Base-by-base conservation (phyloP, 2,329 filamentous ascomycete genomes). In the Fonsecaea erecta region DNA sequence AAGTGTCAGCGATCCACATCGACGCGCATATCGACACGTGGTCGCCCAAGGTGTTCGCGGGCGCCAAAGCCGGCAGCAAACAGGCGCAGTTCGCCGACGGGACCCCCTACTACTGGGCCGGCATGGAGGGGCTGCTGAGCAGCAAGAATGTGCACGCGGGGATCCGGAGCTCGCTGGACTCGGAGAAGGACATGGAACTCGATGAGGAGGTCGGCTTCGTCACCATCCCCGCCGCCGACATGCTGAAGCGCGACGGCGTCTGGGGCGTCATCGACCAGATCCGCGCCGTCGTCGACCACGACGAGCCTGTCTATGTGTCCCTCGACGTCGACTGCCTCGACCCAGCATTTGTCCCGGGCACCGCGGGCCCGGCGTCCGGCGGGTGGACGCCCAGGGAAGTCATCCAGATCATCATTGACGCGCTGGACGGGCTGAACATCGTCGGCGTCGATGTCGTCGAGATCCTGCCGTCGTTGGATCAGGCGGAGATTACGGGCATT, bases 391-490 rank as follows among this genome's bases (percentile, higher is more conserved):
- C 64, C 4, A 28, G 64, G 34, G 64, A 66, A 40, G 16, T 66
- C 51, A 66, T 55, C 14, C 60, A 60, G 34, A 66, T 66, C 40
- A 62, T 66, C 34, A 63, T 66, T 8, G 60, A 63, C 9, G 64
- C 48, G 4, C 48, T 66, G 1, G 60, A 63, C 4, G 64, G 60
- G 9, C 16, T 66, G 55, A 60, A 66, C n/a, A 56, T 66, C 11
- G 64, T 66, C 9, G 64, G 60, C 2, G 64, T 57, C n/a, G 64
- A 66, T 57, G 60, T 66, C 5, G 64, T 66, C 0, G 64, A 66
- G 60, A 52, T 66, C 4, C 48, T 57, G 7, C 64, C 64, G 7
- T 24, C 21, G 7, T 16, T 56, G 18, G 64, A 66, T 46, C 21
- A 56, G 18, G 64, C 64, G 3, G 64, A 66, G 28, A 60, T 66